Percentiles rank a stretch among this genome's conserved stretches.
Conservation (phyloP, 768 basidiomycete species). For the Termitomyces sp. region DNA sequence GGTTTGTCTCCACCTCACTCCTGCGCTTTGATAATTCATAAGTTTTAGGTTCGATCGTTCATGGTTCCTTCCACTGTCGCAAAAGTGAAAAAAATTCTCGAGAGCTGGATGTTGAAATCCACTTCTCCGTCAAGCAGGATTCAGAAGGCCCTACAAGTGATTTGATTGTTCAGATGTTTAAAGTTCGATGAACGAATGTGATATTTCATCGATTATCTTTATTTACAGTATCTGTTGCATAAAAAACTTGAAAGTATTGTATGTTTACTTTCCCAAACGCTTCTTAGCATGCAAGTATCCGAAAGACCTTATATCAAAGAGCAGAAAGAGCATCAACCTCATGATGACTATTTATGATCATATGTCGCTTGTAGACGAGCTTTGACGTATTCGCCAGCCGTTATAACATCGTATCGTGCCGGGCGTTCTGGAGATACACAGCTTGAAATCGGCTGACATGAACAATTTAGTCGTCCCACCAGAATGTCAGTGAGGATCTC, state of each 20-base stretch:
- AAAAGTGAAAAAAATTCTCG: constrained; percentile 80
- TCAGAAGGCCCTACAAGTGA: constrained; percentile 29
- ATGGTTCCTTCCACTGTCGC: constrained; percentile 77
- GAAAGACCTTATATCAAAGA: not conserved
- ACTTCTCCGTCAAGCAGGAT: constrained; percentile 54
- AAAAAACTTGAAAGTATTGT: not conserved
- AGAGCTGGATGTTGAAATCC: constrained; percentile 90
- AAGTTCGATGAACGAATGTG: constrained; percentile 51
- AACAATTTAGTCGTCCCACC: not conserved
- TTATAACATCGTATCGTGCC: constrained; percentile 65
- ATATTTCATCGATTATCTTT: not conserved
- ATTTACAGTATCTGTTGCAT: not conserved
- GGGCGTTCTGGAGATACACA: constrained; percentile 39
- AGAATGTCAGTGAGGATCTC: constrained; percentile 10
- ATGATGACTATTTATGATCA: constrained; percentile 2
- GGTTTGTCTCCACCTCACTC: constrained; percentile 39
- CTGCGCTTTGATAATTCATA: not conserved
- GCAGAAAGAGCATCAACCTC: not conserved
- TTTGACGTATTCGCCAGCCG: constrained; percentile 83
- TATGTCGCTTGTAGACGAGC: constrained; percentile 67
- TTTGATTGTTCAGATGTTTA: constrained; percentile 72
- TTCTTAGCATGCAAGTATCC: not conserved
- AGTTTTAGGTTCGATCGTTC: constrained; percentile 59
- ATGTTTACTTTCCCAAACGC: not conserved
- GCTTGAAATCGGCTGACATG: constrained; percentile 44